Evolutionary conservation across 2,329 filamentous ascomycete genomes (phyloP), one percentile per base, ranked within the genome.

Genomic region (Beauveria pseudobassiana): DNA sequence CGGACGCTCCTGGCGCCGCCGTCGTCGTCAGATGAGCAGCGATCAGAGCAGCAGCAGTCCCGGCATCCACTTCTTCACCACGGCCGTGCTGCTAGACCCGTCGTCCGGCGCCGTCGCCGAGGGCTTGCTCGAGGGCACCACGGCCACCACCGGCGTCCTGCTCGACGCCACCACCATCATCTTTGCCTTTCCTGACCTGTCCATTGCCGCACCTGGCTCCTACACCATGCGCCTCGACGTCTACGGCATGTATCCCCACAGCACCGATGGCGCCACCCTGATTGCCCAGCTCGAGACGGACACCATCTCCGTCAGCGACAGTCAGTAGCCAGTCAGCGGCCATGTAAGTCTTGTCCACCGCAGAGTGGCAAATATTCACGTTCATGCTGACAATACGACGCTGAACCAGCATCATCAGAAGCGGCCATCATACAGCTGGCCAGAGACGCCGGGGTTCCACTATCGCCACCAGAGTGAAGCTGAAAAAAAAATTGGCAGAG

Each of bases 141-240:
- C 63, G 8, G 55, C 65, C 5, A 61, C 63, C 10, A 68, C 67
- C 1, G 67, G 69, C 0, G 50, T 62, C 16, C 55, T 66, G 16
- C 7, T 67, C 10, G 55, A 63, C 4, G 57, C 65, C 3, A 61
- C 59, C 3, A 63, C 64, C 1, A 59, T 69, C 3, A 60, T 66
- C 6, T 74, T 71, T 52, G 60, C 66, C 5, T 74, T 72, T 40
- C 8, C 63, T 3, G 62, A 71, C 28, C 64, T 74, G 26, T 59
- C 62, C 2, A 66, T 73, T n/a, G 22, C 45, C 0, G 30, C 45
- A 5, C 58, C 63, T 1, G 72, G 72, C 0, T 54, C 46, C 5
- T 74, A 68, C 51, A 65, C 50, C 3, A 64, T 74, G 45, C 68
- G 68, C 18, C 48, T 74, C 6, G 71, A 74, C 38, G 42, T 71